phyloP scores from a whole-genome alignment of 768 basidiomycete species.

The Lactarius sanguifluus region DNA sequence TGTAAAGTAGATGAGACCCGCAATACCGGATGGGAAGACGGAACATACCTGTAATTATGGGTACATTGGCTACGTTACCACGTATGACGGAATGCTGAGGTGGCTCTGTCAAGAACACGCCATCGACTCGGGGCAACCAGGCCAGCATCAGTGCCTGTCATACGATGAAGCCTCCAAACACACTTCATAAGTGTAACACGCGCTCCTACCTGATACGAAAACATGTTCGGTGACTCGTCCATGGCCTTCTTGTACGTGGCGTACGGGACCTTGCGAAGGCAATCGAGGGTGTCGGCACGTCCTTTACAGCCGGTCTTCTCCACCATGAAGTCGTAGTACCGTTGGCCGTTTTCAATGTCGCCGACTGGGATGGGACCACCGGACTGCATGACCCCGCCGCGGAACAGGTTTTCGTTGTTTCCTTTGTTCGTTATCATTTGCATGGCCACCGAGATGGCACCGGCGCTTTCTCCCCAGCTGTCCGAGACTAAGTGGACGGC shows the following conservation, averaged over 20 bases:
- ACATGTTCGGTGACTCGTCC: conserved; percentile 36
- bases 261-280: conserved; percentile 43
- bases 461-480: conserved; percentile 55
- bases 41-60: conserved; percentile 30
- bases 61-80: conserved; percentile 30
- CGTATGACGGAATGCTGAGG: conserved; percentile 30
- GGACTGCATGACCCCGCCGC: conserved; percentile 47
- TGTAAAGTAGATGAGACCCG: conserved; percentile 22
- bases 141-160: conserved; percentile 32
- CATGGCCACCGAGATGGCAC: conserved; percentile 47
- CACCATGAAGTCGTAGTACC: conserved; percentile 46
- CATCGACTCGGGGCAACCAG: conserved; percentile 34
- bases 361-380: conserved; percentile 40
- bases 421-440: conserved; percentile 47
- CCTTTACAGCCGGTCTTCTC: conserved; percentile 39
- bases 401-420: conserved; percentile 41
- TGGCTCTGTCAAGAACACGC: conserved; percentile 30
- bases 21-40: background rate
- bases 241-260: conserved; percentile 36
- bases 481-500: conserved; percentile 12
- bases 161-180: background rate
- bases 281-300: conserved; percentile 41
- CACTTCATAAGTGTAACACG: no score
- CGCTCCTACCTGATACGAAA: conserved; percentile 37
- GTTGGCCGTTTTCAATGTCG: conserved; percentile 36